Evolutionary conservation across 345 rosid genomes (phyloP), one percentile per base, ranked within the genome.

Genomic region (Melastoma malabathricum): DNA sequence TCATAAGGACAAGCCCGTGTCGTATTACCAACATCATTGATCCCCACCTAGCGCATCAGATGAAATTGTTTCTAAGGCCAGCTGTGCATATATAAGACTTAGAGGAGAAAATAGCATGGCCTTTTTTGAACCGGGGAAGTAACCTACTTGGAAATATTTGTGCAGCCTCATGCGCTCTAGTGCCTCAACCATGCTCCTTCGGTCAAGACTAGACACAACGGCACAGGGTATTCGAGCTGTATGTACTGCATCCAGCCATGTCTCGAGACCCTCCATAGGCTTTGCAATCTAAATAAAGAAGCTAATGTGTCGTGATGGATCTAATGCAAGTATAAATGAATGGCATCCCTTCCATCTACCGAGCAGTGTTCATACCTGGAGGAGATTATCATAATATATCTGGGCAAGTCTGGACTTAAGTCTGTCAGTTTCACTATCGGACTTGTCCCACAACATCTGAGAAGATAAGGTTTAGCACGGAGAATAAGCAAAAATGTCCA

Each of bases 191-290:
- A 89, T 81, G 68, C 61, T 83, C 56, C 64, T 81, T 29, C 96
- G 77, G 64, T 86, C 92, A 50, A 90, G 82, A 66, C 86, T 74
- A 52, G 98, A 86, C 61, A 90, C 98, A 58, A 90, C 77, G 54
- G 98, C 98, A 64, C 98, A 90, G 59, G 96, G 98, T 62, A 90
- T 78, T 25, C 81, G 73, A 52, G 87, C 86, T 43, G 76, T 84
- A 54, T 70, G 63, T 18, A 90, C 81, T 34, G 92, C 94, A 55
- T 90, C 96, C 6, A 90, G 83, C 98, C 98, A 90, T 52, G 84
- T 94, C 70, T 55, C 55, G 31, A 86, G 75, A 6, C 98, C 98
- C 19, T 77, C 92, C 60, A 66, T 65, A 47, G 98, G 92, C 62
- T 75, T 65, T 48, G 56, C 69, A 45, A 82, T 76, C 98, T 90